Conservation (phyloP, 2,329 filamentous ascomycete genomes). For the Curvularia verruculosa region DNA sequence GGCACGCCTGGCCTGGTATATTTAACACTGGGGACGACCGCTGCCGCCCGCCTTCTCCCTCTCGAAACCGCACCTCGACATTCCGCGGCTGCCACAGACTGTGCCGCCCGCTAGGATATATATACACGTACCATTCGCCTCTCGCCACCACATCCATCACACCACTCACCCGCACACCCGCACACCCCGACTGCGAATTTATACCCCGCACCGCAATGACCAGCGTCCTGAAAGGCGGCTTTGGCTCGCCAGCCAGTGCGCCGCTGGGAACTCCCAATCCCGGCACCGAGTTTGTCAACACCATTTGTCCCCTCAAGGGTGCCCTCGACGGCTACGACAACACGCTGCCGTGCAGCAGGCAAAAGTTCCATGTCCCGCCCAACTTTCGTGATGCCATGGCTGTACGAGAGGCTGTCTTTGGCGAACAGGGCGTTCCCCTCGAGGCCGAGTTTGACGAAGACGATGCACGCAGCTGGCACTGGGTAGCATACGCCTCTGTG, state of each 20-base stretch:
- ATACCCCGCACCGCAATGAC: constrained; percentile 15
- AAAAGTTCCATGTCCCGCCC: constrained; percentile 49
- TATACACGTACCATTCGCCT: background rate
- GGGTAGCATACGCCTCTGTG: constrained; percentile 79
- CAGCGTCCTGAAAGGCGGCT: constrained; percentile 30
- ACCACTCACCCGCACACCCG: background rate
- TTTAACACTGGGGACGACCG: constrained; percentile 6
- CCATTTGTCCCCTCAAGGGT: constrained; percentile 45
- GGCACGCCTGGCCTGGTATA: constrained; percentile 13
- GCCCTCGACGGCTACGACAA: constrained; percentile 48
- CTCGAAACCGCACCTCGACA: background rate
- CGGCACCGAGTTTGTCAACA: constrained; percentile 51
- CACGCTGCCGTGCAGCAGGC: constrained; percentile 40
- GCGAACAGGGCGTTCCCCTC: constrained; percentile 62
- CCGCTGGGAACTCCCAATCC: constrained; percentile 21
- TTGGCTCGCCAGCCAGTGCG: constrained; percentile 25
- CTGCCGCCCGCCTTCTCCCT: constrained; percentile 4
- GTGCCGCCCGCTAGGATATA: background rate
- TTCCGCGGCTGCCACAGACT: background rate
- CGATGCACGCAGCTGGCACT: constrained; percentile 80
- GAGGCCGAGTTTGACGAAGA: constrained; percentile 81
- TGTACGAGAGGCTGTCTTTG: constrained; percentile 63
- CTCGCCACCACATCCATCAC: background rate
- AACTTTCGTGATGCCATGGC: constrained; percentile 62
- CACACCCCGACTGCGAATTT: background rate